Evolutionary conservation across 2,329 filamentous ascomycete species (phyloP).

Genomic region (Tolypocladium cylindrosporum): DNA sequence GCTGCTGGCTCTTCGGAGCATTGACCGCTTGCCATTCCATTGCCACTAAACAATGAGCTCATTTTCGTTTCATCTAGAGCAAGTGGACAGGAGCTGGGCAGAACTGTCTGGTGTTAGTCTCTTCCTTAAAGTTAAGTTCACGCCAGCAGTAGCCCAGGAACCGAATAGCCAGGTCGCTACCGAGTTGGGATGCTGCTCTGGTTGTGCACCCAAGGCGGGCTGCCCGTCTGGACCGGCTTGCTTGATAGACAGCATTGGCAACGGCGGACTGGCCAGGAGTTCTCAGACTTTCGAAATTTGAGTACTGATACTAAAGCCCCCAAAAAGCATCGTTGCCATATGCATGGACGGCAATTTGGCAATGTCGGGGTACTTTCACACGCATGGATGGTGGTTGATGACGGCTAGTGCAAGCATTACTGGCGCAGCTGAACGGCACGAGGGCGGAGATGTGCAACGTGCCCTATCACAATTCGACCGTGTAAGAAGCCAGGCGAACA

Average conservation of each 20-base stretch:
- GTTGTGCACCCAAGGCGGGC: not conserved
- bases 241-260: not conserved
- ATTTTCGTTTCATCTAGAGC: not conserved
- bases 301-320: no score
- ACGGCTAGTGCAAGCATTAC: constrained; percentile 3
- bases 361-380: not conserved
- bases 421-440: constrained; percentile 1
- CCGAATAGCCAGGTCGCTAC: not conserved
- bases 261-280: no score
- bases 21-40: not conserved
- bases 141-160: not conserved
- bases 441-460: constrained; percentile 6
- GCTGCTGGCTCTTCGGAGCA: not conserved
- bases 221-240: not conserved
- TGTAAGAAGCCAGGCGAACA: not conserved
- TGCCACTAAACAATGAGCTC: not conserved
- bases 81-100: not conserved
- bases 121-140: not conserved
- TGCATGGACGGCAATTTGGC: not conserved
- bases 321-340: not conserved
- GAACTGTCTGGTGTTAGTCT: not conserved
- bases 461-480: constrained; percentile 5
- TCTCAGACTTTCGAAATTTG: no score
- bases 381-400: not conserved
- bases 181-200: not conserved